Conservation (phyloP, 257 asterid genomes). For the Solanum sejunctum region DNA sequence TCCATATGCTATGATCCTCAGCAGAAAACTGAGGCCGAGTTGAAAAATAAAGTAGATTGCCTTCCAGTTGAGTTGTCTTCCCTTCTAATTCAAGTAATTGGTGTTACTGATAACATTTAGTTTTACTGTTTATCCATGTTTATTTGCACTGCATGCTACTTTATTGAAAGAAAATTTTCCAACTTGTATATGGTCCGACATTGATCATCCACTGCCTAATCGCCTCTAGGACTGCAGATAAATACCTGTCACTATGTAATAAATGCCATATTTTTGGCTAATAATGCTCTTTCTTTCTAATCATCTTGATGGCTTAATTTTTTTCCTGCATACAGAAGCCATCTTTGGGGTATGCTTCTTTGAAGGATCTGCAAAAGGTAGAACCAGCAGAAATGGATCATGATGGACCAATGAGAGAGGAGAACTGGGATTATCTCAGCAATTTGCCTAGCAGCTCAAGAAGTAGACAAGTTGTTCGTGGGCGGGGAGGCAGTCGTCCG, state of each 20-base stretch:
- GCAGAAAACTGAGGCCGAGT: constrained; percentile 40
- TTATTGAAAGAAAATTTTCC: neutral
- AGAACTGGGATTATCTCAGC: constrained; percentile 29
- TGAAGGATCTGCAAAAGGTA: constrained; percentile 35
- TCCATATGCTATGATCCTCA: constrained; percentile 48
- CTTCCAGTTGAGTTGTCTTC: constrained; percentile 56
- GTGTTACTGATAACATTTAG: neutral
- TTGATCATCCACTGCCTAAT: neutral
- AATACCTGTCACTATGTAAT: neutral
- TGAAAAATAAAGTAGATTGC: constrained; percentile 39
- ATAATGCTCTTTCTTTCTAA: neutral
- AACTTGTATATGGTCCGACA: neutral
- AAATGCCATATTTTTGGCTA: neutral
- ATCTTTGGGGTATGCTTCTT: constrained; percentile 24
- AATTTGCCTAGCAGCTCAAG: constrained; percentile 42
- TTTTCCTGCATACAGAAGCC: constrained; percentile 32
- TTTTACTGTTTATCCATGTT: neutral
- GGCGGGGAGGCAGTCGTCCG: constrained; percentile 61
- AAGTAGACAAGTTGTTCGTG: constrained; percentile 34
- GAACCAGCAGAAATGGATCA: constrained; percentile 37
- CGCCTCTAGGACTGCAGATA: neutral
- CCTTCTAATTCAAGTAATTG: neutral
- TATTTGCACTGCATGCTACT: neutral
- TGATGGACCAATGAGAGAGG: constrained; percentile 34
- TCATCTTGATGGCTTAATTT: neutral